Conservation (phyloP, 2,329 filamentous ascomycete genomes). For the Knoxdaviesia proteae region DNA sequence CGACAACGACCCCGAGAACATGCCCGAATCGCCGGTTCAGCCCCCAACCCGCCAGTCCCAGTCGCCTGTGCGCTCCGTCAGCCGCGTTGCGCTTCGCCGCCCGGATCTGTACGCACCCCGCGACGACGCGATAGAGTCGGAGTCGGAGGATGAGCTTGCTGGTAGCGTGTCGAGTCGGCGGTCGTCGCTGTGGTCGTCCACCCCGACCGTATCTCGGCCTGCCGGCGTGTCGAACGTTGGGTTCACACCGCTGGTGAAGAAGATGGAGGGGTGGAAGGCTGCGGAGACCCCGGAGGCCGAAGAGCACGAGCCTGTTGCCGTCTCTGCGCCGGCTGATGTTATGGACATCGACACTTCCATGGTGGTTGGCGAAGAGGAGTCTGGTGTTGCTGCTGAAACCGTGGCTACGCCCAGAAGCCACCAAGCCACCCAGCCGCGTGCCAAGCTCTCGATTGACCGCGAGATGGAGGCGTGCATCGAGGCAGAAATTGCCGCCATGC, state of each 20-base stretch:
- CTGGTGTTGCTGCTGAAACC: too few relatives aligned
- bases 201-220: slow-evolving; percentile 22
- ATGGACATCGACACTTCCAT: too few relatives aligned
- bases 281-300: not conserved
- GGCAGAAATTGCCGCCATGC: slow-evolving; percentile 12
- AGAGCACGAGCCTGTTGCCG: not conserved
- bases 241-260: slow-evolving; percentile 41
- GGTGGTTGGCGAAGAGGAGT: too few relatives aligned
- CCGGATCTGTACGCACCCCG: too few relatives aligned
- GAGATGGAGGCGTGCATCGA: slow-evolving; percentile 15
- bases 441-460: slow-evolving; percentile 17
- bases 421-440: not conserved
- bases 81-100: too few relatives aligned
- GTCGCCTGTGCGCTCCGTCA: too few relatives aligned
- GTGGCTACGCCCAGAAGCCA: too few relatives aligned
- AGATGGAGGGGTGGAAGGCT: slow-evolving; percentile 2
- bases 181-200: slow-evolving; percentile 6
- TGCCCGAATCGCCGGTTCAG: too few relatives aligned
- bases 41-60: too few relatives aligned
- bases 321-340: too few relatives aligned
- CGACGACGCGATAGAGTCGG: slow-evolving; percentile 7
- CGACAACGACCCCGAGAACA: too few relatives aligned
- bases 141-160: slow-evolving; percentile 28
- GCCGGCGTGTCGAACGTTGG: slow-evolving; percentile 20
- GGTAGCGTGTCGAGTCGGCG: slow-evolving; percentile 10